Conservation (phyloP, 2,329 filamentous ascomycete species). For the Nemania sp. region DNA sequence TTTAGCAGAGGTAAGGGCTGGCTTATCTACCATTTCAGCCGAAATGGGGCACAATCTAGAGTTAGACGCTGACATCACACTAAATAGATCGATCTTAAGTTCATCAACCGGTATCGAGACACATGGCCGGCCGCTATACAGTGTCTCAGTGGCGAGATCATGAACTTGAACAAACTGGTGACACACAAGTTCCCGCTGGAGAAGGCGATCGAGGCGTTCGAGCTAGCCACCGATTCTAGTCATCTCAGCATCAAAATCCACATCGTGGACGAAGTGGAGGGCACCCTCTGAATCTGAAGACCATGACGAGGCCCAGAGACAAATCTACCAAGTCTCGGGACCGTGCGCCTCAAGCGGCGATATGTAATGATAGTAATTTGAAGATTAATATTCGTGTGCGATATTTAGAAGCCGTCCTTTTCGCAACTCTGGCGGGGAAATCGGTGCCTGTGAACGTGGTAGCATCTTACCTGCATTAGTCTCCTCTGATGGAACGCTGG, state of each 20-base stretch:
- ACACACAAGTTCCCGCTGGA: constrained; percentile 67
- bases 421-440: too few relatives aligned
- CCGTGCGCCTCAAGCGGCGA: neutral
- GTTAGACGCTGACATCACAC: constrained; percentile 11
- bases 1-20: constrained; percentile 55
- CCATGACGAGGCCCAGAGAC: neutral
- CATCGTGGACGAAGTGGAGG: constrained; percentile 54
- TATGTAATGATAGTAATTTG: constrained; percentile 18
- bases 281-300: constrained; percentile 28
- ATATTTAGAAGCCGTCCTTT: too few relatives aligned
- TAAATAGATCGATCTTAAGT: constrained; percentile 63
- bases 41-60: too few relatives aligned
- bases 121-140: constrained; percentile 70
- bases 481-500: neutral
- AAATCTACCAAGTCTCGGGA: constrained; percentile 8
- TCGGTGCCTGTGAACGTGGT: neutral
- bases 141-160: constrained; percentile 59
- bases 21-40: neutral
- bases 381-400: constrained; percentile 7
- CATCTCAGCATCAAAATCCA: constrained; percentile 64
- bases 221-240: constrained; percentile 53
- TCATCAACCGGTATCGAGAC: constrained; percentile 72
- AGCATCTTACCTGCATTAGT: constrained; percentile 1
- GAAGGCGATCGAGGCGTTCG: constrained; percentile 60
- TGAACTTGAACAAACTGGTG: constrained; percentile 65